phyloP scores from a whole-genome alignment of 2,329 filamentous ascomycete genomes.

The Aspergillus glaucus region DNA sequence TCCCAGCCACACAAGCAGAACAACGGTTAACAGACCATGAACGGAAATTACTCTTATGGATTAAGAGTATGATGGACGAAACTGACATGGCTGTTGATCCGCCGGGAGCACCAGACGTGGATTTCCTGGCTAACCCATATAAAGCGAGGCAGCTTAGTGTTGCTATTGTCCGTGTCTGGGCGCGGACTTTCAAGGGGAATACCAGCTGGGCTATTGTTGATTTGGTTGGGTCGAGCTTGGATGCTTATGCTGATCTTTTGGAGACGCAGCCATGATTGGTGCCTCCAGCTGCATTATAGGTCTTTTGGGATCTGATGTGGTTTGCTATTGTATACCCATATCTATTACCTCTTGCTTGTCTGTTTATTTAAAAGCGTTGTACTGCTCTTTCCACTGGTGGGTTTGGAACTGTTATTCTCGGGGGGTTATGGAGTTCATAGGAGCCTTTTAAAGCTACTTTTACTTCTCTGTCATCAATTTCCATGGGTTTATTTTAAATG shows the following conservation, averaged over 20 bases:
- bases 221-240: conserved; percentile 40
- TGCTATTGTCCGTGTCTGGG: conserved; percentile 44
- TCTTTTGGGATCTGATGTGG: neutral
- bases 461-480: no score
- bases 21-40: conserved; percentile 43
- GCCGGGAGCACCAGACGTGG: conserved; percentile 32
- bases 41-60: conserved; percentile 42
- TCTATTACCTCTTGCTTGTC: neutral
- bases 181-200: conserved; percentile 42
- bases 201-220: conserved; percentile 46
- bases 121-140: conserved; percentile 37
- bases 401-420: no score
- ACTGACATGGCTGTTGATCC: conserved; percentile 41
- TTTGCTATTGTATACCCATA: conserved; percentile 16
- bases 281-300: conserved; percentile 4
- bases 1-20: conserved; percentile 37
- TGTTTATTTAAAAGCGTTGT: conserved; percentile 4
- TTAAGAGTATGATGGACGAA: conserved; percentile 46
- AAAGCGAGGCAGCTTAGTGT: conserved; percentile 43
- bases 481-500: conserved; percentile 2
- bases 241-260: conserved; percentile 42
- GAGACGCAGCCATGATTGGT: conserved; percentile 20
- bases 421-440: no score
- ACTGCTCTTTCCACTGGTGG: neutral
- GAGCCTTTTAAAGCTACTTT: no score